These are phyloP conservation scores for Musa beccarii DNA, from an alignment of 176 grass and related monocot species.

Conservation along the genomic window DNA sequence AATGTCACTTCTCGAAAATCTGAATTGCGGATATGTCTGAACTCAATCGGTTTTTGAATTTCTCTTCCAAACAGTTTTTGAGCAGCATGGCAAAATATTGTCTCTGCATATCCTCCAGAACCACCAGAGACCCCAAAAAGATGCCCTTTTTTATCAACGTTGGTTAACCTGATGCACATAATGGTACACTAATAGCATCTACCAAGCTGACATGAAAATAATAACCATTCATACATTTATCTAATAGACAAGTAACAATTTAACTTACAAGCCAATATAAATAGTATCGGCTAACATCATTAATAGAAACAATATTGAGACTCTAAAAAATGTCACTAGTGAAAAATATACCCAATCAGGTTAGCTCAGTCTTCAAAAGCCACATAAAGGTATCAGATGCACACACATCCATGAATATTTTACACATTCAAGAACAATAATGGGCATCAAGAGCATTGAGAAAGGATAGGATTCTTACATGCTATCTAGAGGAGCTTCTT, in stretches of 20 bases:
- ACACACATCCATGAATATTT: neutral
- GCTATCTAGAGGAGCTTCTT: slow-evolving; percentile 77
- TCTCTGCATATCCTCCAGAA: slow-evolving; percentile 80
- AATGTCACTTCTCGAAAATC: slow-evolving; percentile 62
- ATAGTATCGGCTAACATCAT: neutral
- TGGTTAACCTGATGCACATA: slow-evolving; percentile 52
- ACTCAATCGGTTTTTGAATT: slow-evolving; percentile 50
- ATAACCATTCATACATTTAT: neutral
- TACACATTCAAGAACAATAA: neutral
- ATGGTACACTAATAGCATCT: neutral
- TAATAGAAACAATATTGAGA: neutral
- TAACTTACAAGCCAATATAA: neutral
- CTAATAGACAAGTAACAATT: neutral
- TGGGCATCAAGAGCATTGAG: neutral
- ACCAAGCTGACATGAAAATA: neutral
- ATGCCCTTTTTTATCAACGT: slow-evolving; percentile 67
- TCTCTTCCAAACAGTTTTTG: slow-evolving; percentile 52
- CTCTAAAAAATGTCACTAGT: neutral
- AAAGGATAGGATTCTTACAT: slow-evolving; percentile 32
- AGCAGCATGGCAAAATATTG: slow-evolving; percentile 59
- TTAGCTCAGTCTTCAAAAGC: neutral
- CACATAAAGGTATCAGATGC: neutral
- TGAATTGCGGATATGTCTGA: slow-evolving; percentile 58
- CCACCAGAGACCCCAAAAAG: slow-evolving; percentile 81
- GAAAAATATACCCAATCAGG: neutral